A percentile compares a stretch with the other conserved stretches of the same genome.
Evolutionary conservation across 2,329 filamentous ascomycete species (phyloP).

Genomic region (Emmonsiellopsis sp.): DNA sequence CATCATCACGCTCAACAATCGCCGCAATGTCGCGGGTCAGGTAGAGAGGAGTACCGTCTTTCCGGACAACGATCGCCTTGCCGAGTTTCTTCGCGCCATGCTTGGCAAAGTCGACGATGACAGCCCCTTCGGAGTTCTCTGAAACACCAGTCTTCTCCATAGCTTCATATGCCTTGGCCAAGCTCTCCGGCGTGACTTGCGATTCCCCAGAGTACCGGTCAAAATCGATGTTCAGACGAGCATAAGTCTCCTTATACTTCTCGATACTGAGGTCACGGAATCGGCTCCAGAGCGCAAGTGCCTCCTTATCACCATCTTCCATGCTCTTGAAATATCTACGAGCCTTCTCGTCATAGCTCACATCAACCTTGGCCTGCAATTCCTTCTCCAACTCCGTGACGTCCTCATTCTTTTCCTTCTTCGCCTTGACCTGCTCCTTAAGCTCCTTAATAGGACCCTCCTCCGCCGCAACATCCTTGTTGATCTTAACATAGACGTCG

Average conservation of each 20-base stretch:
- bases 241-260: slow-evolving; percentile 57
- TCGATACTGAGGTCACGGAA: slow-evolving; percentile 57
- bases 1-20: slow-evolving; percentile 53
- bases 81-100: slow-evolving; percentile 60
- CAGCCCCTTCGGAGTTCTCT: slow-evolving; percentile 57
- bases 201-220: slow-evolving; percentile 63
- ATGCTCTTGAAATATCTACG: slow-evolving; percentile 59
- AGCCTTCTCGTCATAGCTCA: slow-evolving; percentile 51
- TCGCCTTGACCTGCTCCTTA: slow-evolving; percentile 41
- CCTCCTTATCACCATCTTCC: slow-evolving; percentile 53
- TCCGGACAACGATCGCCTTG: slow-evolving; percentile 57
- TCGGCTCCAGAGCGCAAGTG: slow-evolving; percentile 52
- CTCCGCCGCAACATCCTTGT: slow-evolving; percentile 47
- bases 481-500: slow-evolving; percentile 58
- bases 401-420: slow-evolving; percentile 41
- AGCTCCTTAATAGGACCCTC: slow-evolving; percentile 48
- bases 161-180: slow-evolving; percentile 50
- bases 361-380: slow-evolving; percentile 40
- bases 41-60: slow-evolving; percentile 60
- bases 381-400: slow-evolving; percentile 41
- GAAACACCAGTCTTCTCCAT: slow-evolving; percentile 53
- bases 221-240: slow-evolving; percentile 55
- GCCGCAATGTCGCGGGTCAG: slow-evolving; percentile 62
- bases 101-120: slow-evolving; percentile 61
- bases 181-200: slow-evolving; percentile 53